Percentiles rank a stretch among this genome's conserved stretches.
Conservation (phyloP, 2,329 filamentous ascomycete genomes). For the Akanthomyces uredinophilus region DNA sequence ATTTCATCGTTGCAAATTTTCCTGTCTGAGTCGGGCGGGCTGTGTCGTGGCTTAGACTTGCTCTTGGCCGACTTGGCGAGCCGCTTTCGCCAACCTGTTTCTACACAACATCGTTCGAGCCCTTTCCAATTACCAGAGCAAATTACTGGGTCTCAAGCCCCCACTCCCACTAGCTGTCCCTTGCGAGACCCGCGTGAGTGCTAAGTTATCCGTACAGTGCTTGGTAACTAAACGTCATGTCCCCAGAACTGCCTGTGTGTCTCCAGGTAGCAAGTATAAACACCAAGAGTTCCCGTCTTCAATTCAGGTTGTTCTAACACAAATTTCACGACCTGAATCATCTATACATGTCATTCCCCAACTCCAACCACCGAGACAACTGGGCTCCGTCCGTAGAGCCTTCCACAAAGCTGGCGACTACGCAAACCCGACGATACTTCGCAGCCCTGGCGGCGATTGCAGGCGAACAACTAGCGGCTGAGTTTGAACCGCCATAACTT, state of each 20-base stretch:
- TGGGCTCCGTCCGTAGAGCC: conserved; percentile 13
- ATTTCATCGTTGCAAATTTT: background rate
- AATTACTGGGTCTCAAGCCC: background rate
- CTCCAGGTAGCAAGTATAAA: background rate
- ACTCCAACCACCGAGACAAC: background rate
- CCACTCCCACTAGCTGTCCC: background rate
- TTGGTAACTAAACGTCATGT: no score
- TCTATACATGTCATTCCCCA: conserved; percentile 4
- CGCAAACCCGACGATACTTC: conserved; percentile 8
- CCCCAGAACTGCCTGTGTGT: background rate
- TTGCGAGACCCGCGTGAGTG: background rate
- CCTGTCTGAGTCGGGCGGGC: background rate
- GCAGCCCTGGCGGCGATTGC: conserved; percentile 15
- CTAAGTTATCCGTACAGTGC: no score
- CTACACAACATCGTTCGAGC: background rate
- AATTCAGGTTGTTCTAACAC: background rate
- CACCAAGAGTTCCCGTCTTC: background rate
- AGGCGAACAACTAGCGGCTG: conserved; percentile 11
- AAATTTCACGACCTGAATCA: background rate
- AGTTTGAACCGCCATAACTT: conserved; percentile 14
- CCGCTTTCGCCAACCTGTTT: background rate
- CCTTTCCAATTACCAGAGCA: background rate
- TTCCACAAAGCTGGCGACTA: conserved; percentile 14
- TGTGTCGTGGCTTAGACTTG: conserved; percentile 13
- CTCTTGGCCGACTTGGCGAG: background rate